These are phyloP conservation scores for Zizania latifolia DNA, from an alignment of 176 grass and related monocot species.

Conservation along the genomic window DNA sequence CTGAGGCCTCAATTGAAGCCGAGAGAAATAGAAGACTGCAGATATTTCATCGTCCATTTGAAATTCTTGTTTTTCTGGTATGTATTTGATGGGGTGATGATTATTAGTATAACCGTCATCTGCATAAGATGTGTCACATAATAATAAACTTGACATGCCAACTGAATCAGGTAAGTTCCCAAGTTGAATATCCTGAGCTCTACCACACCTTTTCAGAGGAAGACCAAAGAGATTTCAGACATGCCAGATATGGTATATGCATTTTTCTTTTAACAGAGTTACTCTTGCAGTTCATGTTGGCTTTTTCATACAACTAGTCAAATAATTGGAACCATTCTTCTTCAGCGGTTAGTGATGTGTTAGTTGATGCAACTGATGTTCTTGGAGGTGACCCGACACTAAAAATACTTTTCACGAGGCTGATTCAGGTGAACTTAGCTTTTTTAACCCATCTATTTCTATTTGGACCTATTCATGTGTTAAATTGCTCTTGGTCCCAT, in stretches of 20 bases:
- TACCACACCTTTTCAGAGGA: slow-evolving; percentile 77
- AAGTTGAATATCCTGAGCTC: slow-evolving; percentile 87
- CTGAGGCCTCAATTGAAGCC: slow-evolving; percentile 56
- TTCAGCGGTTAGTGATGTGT: slow-evolving; percentile 78
- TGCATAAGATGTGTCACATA: background rate
- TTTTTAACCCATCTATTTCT: slow-evolving; percentile 4
- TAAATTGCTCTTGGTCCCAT: background rate
- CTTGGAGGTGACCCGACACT: slow-evolving; percentile 75
- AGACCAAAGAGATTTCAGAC: slow-evolving; percentile 90
- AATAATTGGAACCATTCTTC: slow-evolving; percentile 30
- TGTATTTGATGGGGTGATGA: slow-evolving; percentile 8
- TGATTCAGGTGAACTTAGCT: slow-evolving; percentile 66
- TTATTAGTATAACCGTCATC: background rate
- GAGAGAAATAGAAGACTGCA: slow-evolving; percentile 87
- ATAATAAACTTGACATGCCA: background rate
- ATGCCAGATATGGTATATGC: slow-evolving; percentile 71
- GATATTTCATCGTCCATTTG: slow-evolving; percentile 64
- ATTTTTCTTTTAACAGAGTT: slow-evolving; percentile 19
- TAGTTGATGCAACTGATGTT: slow-evolving; percentile 89
- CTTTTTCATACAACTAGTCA: slow-evolving; percentile 7
- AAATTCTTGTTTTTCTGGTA: slow-evolving; percentile 88
- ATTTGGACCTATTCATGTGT: background rate
- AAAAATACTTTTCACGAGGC: slow-evolving; percentile 80
- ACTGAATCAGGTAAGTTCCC: slow-evolving; percentile 67
- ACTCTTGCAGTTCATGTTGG: slow-evolving; percentile 22